A percentile compares a stretch with the other conserved stretches of the same genome.
Conservation (phyloP, 805 yeast genomes). For the Pichia cabralensis region DNA sequence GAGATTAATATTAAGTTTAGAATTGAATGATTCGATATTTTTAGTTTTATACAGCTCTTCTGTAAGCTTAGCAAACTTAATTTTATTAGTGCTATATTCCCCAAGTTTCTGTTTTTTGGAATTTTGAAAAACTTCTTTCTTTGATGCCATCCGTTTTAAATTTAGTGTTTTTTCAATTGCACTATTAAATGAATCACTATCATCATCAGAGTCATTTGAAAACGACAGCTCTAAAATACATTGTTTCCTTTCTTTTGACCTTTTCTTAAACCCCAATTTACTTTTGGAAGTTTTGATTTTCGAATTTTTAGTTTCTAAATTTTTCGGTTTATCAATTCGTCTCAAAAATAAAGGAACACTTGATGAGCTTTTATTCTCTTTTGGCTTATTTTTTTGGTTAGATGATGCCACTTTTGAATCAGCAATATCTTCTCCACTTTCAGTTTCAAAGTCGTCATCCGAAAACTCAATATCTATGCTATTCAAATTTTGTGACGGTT, state of each 20-base stretch:
- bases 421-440: not conserved
- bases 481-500: too few species aligned
- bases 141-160: too few species aligned
- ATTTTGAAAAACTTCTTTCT: too few species aligned
- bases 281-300: too few species aligned
- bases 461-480: not conserved
- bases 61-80: too few species aligned
- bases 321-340: not conserved
- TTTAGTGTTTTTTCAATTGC: slow-evolving; percentile 1
- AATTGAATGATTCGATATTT: not conserved
- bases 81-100: too few species aligned
- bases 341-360: slow-evolving; percentile 3
- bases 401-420: not conserved
- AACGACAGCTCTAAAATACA: not conserved
- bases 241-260: not conserved
- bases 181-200: slow-evolving; percentile 4
- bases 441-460: too few species aligned
- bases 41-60: not conserved
- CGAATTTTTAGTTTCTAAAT: not conserved
- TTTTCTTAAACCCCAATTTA: not conserved
- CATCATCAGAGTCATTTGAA: slow-evolving; percentile 3
- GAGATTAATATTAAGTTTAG: too few species aligned
- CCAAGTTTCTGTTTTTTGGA: too few species aligned
- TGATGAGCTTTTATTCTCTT: too few species aligned
- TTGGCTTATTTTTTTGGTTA: not conserved